Evolutionary conservation across 1,139 yeast species (phyloP).

Genomic region (Wickerhamomyces sp.): DNA sequence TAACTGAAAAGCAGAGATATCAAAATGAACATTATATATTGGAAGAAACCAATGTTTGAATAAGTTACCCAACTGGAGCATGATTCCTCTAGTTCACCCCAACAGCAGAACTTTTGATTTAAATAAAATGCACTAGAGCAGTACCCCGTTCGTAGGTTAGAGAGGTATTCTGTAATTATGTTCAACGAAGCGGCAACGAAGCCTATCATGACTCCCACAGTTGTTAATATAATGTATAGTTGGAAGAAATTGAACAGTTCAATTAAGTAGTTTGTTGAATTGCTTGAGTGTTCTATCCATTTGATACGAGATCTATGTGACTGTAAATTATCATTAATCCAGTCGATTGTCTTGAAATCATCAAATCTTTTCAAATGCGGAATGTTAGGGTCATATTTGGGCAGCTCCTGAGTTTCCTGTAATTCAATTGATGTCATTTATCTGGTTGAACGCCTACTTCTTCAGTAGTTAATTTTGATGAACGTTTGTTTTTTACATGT

Average conservation of each 20-base stretch:
- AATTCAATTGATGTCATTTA: constrained; percentile 5
- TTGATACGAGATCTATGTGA: constrained; percentile 12
- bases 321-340: constrained; percentile 63
- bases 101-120: constrained; percentile 77
- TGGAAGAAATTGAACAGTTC: constrained; percentile 36
- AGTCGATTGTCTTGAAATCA: constrained; percentile 70
- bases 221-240: constrained; percentile 66
- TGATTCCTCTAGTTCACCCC: constrained; percentile 44
- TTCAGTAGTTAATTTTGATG: no score
- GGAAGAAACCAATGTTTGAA: constrained; percentile 39
- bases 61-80: constrained; percentile 59
- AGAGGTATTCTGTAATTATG: constrained; percentile 81
- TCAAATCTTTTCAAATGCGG: constrained; percentile 42
- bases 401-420: constrained; percentile 2
- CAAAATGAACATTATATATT: constrained; percentile 55
- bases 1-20: constrained; percentile 61
- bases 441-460: neutral
- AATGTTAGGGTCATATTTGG: constrained; percentile 9
- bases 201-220: constrained; percentile 76
- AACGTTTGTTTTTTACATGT: neutral
- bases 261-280: constrained; percentile 33
- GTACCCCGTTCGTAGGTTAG: constrained; percentile 73
- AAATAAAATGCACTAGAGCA: constrained; percentile 69
- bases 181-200: constrained; percentile 76
- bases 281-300: constrained; percentile 3